Percentiles rank a stretch among this genome's conserved stretches.
These are phyloP conservation scores for Ceriops decandra DNA, from an alignment of 345 rosid species.

Conservation along the genomic window DNA sequence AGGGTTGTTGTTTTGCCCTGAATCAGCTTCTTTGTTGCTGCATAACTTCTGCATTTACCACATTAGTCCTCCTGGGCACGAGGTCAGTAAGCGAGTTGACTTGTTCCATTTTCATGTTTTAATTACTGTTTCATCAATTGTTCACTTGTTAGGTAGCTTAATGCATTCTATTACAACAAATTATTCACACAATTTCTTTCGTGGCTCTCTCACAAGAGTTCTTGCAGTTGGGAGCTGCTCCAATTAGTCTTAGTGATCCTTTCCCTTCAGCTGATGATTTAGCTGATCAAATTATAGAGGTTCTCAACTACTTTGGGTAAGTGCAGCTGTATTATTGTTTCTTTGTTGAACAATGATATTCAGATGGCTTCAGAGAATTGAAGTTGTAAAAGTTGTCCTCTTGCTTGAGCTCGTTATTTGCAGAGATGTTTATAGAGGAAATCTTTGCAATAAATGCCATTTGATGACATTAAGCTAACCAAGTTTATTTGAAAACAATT, in stretches of 20 bases:
- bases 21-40: constrained; percentile 82
- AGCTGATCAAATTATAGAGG: constrained; percentile 85
- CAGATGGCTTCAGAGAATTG: too few species aligned
- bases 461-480: neutral
- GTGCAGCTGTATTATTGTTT: constrained; percentile 2
- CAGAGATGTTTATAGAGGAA: neutral
- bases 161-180: neutral
- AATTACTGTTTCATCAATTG: neutral
- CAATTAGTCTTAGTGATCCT: constrained; percentile 50
- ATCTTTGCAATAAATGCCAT: neutral
- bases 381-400: neutral
- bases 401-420: neutral
- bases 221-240: constrained; percentile 94
- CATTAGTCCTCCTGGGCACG: constrained; percentile 94
- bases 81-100: constrained; percentile 50
- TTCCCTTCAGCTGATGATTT: constrained; percentile 85
- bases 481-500: constrained; percentile 4
- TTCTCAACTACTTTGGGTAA: constrained; percentile 95
- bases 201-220: constrained; percentile 50
- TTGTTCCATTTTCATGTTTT: neutral
- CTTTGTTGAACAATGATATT: neutral
- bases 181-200: constrained; percentile 48
- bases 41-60: constrained; percentile 97
- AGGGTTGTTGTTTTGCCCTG: constrained; percentile 83
- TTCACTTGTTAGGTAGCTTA: neutral